phyloP scores from a whole-genome alignment of 148 eudicot genomes.

The Vaccinium myrtillus region DNA sequence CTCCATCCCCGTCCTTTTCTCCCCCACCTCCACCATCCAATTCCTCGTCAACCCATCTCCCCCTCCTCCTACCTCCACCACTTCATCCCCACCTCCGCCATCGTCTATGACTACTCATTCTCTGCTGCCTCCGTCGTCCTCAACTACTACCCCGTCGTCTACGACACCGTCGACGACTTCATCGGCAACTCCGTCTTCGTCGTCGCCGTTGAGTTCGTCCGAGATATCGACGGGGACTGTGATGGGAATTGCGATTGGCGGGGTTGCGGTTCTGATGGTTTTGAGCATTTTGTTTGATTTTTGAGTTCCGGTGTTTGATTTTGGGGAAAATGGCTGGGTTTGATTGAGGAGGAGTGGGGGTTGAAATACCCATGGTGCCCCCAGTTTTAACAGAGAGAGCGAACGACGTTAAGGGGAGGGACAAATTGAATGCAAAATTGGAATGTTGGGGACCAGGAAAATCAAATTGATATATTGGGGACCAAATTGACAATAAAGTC shows the following conservation, averaged over 20 bases:
- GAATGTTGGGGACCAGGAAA: too few species aligned
- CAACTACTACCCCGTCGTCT: constrained; percentile 30
- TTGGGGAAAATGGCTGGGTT: too few species aligned
- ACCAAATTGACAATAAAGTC: too few species aligned
- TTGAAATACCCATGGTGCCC: too few species aligned
- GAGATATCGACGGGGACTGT: constrained; percentile 61
- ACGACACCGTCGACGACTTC: constrained; percentile 21
- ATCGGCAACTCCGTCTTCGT: constrained; percentile 22
- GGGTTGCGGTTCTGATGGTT: constrained; percentile 43
- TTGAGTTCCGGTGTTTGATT: too few species aligned
- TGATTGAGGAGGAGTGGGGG: too few species aligned
- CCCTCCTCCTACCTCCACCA: constrained; percentile 22
- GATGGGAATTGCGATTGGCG: constrained; percentile 73
- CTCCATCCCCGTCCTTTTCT: constrained; percentile 34
- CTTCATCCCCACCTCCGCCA: constrained; percentile 16
- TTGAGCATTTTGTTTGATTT: constrained; percentile 51
- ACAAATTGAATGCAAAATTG: too few species aligned
- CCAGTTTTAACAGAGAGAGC: too few species aligned
- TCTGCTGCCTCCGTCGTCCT: constrained; percentile 34
- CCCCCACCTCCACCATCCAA: constrained; percentile 18
- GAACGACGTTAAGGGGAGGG: too few species aligned
- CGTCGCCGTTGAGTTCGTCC: constrained; percentile 24
- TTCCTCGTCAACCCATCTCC: constrained; percentile 9
- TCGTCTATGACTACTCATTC: constrained; percentile 20
- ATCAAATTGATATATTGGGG: too few species aligned